A percentile compares a stretch with the other conserved stretches of the same genome.
Evolutionary conservation across 768 basidiomycete genomes (phyloP).

Genomic region (Leccinellum luteum): DNA sequence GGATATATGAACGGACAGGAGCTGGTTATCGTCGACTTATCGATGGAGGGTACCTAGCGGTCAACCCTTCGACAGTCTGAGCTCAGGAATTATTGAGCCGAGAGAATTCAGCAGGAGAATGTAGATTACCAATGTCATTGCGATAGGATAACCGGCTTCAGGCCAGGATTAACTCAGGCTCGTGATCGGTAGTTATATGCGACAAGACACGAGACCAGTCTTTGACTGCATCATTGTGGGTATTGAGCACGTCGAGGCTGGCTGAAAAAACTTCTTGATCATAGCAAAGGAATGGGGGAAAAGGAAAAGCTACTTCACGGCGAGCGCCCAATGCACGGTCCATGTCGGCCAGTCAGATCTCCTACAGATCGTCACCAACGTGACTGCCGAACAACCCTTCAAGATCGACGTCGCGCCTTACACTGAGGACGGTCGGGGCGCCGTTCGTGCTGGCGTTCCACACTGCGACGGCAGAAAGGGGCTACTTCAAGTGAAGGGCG

Average conservation of each 20-base stretch:
- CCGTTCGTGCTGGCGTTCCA: slow-evolving; percentile 61
- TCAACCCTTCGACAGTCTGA: slow-evolving; percentile 60
- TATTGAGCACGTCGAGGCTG: slow-evolving; percentile 61
- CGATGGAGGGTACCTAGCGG: slow-evolving; percentile 71
- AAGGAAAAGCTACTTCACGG: slow-evolving; percentile 69
- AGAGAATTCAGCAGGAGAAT: background rate
- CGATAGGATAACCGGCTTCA: too few species aligned
- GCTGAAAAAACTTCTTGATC: slow-evolving; percentile 58
- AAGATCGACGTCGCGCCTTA: slow-evolving; percentile 61
- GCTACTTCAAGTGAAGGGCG: too few species aligned
- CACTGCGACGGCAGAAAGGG: background rate
- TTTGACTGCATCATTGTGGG: slow-evolving; percentile 64
- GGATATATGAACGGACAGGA: slow-evolving; percentile 79
- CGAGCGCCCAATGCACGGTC: slow-evolving; percentile 63
- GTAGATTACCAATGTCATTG: background rate
- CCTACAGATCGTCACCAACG: slow-evolving; percentile 51
- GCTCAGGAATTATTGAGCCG: background rate
- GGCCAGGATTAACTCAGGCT: too few species aligned
- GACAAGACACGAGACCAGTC: background rate
- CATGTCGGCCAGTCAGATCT: slow-evolving; percentile 62
- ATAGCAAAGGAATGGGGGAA: slow-evolving; percentile 67
- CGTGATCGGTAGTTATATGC: too few species aligned
- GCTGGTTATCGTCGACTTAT: slow-evolving; percentile 43
- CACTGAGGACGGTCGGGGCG: slow-evolving; percentile 46
- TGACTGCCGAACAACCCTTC: slow-evolving; percentile 38